These are phyloP conservation scores for Rhizopogon rudus DNA, from an alignment of 768 basidiomycete genomes.

Conservation along the genomic window DNA sequence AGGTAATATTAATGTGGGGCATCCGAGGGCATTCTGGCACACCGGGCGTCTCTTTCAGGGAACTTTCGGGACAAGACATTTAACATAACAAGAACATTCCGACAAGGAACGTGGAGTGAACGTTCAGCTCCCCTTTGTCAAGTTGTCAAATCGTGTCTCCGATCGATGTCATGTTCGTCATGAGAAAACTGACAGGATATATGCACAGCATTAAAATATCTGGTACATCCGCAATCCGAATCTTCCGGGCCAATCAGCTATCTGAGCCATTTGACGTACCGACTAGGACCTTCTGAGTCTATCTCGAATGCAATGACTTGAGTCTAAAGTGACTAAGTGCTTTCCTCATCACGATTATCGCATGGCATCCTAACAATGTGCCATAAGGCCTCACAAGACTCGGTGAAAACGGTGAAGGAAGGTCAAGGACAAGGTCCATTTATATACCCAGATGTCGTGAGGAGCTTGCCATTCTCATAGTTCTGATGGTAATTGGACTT, in stretches of 20 bases:
- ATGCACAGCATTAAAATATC: neutral
- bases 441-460: neutral
- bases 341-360: neutral
- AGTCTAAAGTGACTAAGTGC: neutral
- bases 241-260: neutral
- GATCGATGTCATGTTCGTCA: neutral
- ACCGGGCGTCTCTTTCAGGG: too few relatives aligned
- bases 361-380: neutral
- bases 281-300: neutral
- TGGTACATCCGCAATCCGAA: neutral
- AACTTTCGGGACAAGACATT: neutral
- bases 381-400: neutral
- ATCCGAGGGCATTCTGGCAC: neutral
- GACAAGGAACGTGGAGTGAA: neutral
- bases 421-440: neutral
- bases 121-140: neutral
- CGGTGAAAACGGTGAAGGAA: neutral
- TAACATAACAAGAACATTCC: neutral
- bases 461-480: neutral
- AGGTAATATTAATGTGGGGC: slow-evolving; percentile 1
- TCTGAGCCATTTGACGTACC: neutral
- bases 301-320: neutral
- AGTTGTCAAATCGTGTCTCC: slow-evolving; percentile 4
- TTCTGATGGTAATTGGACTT: neutral
- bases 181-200: neutral